phyloP scores from a whole-genome alignment of 164 flowering plant species.

The Berberis thunbergii region DNA sequence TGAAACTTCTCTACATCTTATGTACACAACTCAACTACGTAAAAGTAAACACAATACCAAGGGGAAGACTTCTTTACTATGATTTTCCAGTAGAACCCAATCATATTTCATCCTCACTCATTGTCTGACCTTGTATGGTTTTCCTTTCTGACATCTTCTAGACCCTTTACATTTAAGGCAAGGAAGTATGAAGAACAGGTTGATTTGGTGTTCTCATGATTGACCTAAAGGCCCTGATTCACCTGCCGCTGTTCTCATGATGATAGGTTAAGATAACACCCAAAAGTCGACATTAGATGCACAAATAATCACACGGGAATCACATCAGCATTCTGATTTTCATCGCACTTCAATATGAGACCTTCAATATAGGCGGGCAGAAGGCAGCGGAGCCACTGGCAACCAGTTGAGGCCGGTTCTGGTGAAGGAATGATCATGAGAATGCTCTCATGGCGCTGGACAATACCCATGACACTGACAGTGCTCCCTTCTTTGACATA shows the following conservation, averaged over 20 bases:
- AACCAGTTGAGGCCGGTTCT: constrained; percentile 69
- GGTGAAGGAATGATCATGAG: constrained; percentile 81
- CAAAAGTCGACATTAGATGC: not conserved
- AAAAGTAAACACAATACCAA: constrained; percentile 10
- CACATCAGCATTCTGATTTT: constrained; percentile 63
- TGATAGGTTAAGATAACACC: constrained; percentile 1
- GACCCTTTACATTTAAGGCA: constrained; percentile 20
- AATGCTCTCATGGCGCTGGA: constrained; percentile 76
- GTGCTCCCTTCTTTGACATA: constrained; percentile 94
- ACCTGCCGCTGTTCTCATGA: constrained; percentile 15
- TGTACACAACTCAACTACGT: constrained; percentile 14
- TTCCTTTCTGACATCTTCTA: constrained; percentile 18
- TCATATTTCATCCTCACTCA: constrained; percentile 2
- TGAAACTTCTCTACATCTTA: constrained; percentile 17
- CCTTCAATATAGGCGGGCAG: constrained; percentile 72
- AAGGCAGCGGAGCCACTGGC: constrained; percentile 78
- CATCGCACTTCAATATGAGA: constrained; percentile 69
- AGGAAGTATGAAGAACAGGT: constrained; percentile 9
- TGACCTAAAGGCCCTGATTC: not conserved
- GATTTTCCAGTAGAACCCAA: constrained; percentile 5
- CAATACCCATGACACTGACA: constrained; percentile 86
- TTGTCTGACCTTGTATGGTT: constrained; percentile 4
- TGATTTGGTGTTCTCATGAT: constrained; percentile 1
- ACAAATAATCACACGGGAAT: constrained; percentile 55
- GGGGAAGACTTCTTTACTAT: constrained; percentile 3